Percentiles rank a stretch among this genome's conserved stretches.
phyloP scores from a whole-genome alignment of 495 filamentous ascomycete species.

The Aspergillus sparsus region DNA sequence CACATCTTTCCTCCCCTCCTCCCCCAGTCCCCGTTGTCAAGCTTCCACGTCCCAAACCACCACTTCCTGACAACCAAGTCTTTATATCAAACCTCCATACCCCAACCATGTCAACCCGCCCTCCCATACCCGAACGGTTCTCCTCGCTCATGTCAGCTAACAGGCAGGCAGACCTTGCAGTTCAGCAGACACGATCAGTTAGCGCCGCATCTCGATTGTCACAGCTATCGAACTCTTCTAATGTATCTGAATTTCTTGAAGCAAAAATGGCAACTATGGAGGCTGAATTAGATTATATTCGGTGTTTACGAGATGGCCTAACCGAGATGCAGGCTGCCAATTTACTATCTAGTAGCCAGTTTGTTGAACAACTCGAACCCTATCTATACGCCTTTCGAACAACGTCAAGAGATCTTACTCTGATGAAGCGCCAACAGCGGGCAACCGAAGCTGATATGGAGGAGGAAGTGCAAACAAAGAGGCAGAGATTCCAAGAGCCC shows the following conservation, averaged over 20 bases:
- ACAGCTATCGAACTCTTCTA: neutral
- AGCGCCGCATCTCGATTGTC: neutral
- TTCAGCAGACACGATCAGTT: neutral
- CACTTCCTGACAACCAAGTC: no score
- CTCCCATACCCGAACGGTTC: neutral
- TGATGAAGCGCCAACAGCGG: neutral
- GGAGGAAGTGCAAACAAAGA: slow-evolving; percentile 14
- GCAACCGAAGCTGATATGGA: neutral
- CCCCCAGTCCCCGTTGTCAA: no score
- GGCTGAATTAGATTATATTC: neutral
- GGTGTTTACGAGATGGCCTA: neutral
- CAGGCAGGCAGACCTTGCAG: neutral
- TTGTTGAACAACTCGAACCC: neutral
- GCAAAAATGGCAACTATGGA: neutral
- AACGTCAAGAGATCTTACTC: neutral
- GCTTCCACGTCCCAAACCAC: no score
- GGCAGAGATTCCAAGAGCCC: neutral
- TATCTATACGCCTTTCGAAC: neutral
- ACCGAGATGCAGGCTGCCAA: neutral
- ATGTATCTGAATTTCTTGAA: neutral
- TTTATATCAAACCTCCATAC: no score
- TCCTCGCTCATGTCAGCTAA: neutral
- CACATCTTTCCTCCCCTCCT: no score
- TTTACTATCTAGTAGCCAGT: neutral
- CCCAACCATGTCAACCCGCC: neutral